Percentiles rank a stretch among this genome's conserved stretches.
These are phyloP conservation scores for Boletus pseudopeckii DNA, from an alignment of 768 basidiomycete species.

Conservation along the genomic window DNA sequence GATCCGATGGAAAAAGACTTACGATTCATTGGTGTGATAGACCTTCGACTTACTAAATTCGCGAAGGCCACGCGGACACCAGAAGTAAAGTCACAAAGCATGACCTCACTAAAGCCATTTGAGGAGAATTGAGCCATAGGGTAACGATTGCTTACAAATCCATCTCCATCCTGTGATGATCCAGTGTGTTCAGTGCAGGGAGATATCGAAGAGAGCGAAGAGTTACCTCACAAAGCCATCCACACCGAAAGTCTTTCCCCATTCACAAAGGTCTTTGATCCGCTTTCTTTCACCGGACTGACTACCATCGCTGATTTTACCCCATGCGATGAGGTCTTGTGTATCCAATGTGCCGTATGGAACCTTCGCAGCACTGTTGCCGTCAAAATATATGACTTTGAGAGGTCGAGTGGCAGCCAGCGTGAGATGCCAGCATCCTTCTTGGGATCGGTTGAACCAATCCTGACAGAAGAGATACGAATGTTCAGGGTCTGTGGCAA, in stretches of 20 bases:
- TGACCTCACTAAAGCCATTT: constrained; percentile 30
- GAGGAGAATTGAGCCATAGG: neutral
- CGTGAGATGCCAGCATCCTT: constrained; percentile 18
- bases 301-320: constrained; percentile 19
- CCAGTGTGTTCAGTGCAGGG: constrained; percentile 1
- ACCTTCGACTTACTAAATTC: neutral
- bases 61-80: constrained; percentile 25
- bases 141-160: constrained; percentile 25
- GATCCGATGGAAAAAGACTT: neutral
- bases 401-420: constrained; percentile 30
- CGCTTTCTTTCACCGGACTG: constrained; percentile 32
- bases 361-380: constrained; percentile 46
- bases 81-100: constrained; percentile 33
- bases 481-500: constrained; percentile 35
- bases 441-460: neutral
- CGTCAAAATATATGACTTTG: constrained; percentile 52
- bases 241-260: constrained; percentile 39
- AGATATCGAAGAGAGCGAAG: neutral
- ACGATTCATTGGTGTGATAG: neutral
- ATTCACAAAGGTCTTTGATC: constrained; percentile 39
- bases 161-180: constrained; percentile 28
- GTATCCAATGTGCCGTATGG: constrained; percentile 40
- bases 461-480: constrained; percentile 37
- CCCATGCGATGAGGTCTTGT: constrained; percentile 48
- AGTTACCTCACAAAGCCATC: constrained; percentile 47